Conservation (phyloP, 2,329 filamentous ascomycete genomes). For the Dactylonectria estremocensis region DNA sequence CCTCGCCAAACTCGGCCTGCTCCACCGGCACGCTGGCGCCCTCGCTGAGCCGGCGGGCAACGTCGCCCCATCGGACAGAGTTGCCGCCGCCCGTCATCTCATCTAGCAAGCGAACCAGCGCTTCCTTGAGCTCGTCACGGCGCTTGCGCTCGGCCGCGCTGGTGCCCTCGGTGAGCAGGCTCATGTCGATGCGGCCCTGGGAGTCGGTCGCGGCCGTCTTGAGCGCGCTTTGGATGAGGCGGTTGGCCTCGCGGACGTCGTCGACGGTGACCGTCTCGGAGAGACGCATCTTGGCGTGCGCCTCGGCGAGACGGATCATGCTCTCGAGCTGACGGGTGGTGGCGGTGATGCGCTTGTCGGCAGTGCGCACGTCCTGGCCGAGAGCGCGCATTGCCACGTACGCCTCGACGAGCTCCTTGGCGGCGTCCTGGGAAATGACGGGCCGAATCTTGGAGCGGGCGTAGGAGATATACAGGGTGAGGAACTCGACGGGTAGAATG, state of each 20-base stretch:
- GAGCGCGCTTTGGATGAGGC: constrained; percentile 92
- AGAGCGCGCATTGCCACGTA: constrained; percentile 97
- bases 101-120: constrained; percentile 81
- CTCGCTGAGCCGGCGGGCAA: constrained; percentile 81
- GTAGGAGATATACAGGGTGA: constrained; percentile 98
- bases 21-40: constrained; percentile 81
- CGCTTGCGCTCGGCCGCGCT: constrained; percentile 88
- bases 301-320: constrained; percentile 97
- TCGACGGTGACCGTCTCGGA: constrained; percentile 80
- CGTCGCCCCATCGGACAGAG: constrained; percentile 83
- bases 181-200: constrained; percentile 96
- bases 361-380: constrained; percentile 86
- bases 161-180: constrained; percentile 93
- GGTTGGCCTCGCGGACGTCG: constrained; percentile 92
- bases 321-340: constrained; percentile 97
- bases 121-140: constrained; percentile 87
- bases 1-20: constrained; percentile 85
- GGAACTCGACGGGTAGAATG: constrained; percentile 92
- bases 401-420: constrained; percentile 85
- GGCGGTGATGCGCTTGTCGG: constrained; percentile 96
- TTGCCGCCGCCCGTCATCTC: constrained; percentile 81
- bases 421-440: constrained; percentile 82
- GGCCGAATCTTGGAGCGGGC: constrained; percentile 91
- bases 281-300: constrained; percentile 98
- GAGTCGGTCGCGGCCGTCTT: constrained; percentile 98